Conservation (phyloP, 768 basidiomycete species). For the Cyclocybe aegerita region DNA sequence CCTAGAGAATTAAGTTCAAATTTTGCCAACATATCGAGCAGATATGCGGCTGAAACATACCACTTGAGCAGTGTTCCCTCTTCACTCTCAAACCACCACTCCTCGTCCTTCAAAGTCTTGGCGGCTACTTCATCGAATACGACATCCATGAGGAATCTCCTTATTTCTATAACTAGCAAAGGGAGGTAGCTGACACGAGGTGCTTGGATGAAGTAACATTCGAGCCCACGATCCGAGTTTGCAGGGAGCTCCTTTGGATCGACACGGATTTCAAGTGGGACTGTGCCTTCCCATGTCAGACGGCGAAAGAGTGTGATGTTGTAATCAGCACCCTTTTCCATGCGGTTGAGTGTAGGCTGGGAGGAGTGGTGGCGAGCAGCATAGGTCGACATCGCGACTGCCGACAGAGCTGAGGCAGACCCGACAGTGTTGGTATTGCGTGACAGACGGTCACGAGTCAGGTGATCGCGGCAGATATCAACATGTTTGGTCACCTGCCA, state of each 20-base stretch:
- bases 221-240: conserved; percentile 84
- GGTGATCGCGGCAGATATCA: conserved; percentile 22
- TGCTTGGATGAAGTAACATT: conserved; percentile 89
- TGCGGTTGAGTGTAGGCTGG: conserved; percentile 25
- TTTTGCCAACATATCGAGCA: neutral
- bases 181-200: conserved; percentile 94
- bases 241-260: conserved; percentile 89
- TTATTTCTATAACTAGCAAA: conserved; percentile 84
- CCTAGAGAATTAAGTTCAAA: conserved; percentile 45
- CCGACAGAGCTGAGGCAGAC: neutral
- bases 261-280: conserved; percentile 87
- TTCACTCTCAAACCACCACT: conserved; percentile 98
- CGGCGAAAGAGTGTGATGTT: conserved; percentile 82
- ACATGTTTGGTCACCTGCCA: conserved; percentile 17
- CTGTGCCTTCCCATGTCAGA: conserved; percentile 88
- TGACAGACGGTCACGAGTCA: conserved; percentile 19
- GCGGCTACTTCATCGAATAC: conserved; percentile 87
- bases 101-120: conserved; percentile 76
- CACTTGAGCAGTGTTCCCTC: conserved; percentile 84
- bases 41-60: conserved; percentile 42
- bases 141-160: conserved; percentile 86
- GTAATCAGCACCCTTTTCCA: conserved; percentile 44
- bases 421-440: conserved; percentile 4
- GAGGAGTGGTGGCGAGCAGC: conserved; percentile 48
- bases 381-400: conserved; percentile 45